Conservation (phyloP, 345 rosid species). For the Lepidium africanum region DNA sequence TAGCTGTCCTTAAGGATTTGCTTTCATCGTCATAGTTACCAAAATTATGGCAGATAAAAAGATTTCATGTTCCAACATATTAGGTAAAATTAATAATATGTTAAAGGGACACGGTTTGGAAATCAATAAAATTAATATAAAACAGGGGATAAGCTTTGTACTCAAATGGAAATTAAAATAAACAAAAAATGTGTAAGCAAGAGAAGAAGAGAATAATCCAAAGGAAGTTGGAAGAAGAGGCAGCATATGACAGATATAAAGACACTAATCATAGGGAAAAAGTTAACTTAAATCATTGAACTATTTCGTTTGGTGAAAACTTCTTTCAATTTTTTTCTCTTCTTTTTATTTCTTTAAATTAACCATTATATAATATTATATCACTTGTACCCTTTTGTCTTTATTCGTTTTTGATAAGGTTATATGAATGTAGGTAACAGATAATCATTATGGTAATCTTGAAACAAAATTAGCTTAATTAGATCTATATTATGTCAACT, state of each 20-base stretch:
- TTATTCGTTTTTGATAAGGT: constrained; percentile 14
- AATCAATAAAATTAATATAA: not conserved
- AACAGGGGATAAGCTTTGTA: not conserved
- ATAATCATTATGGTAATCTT: constrained; percentile 1
- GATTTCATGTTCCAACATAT: not conserved
- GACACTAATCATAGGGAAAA: constrained; percentile 28
- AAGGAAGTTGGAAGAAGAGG: constrained; percentile 29
- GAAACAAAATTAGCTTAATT: not conserved
- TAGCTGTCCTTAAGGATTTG: not conserved
- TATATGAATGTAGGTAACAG: constrained; percentile 24
- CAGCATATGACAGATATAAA: constrained; percentile 36
- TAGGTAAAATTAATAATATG: not conserved
- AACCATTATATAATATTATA: not conserved
- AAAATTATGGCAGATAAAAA: not conserved
- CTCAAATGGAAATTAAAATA: constrained; percentile 14
- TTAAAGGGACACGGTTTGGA: not conserved
- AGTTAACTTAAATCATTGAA: constrained; percentile 20
- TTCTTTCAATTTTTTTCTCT: not conserved
- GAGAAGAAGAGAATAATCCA: constrained; percentile 28
- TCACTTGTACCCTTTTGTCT: constrained; percentile 22
- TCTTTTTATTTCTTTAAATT: not conserved
- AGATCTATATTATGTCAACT: not conserved
- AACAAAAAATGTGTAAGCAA: not conserved
- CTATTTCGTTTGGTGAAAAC: constrained; percentile 28
- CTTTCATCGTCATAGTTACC: not conserved